A percentile compares a stretch with the other conserved stretches of the same genome.
Conservation (phyloP, 495 filamentous ascomycete species). For the Podospora anserina region DNA sequence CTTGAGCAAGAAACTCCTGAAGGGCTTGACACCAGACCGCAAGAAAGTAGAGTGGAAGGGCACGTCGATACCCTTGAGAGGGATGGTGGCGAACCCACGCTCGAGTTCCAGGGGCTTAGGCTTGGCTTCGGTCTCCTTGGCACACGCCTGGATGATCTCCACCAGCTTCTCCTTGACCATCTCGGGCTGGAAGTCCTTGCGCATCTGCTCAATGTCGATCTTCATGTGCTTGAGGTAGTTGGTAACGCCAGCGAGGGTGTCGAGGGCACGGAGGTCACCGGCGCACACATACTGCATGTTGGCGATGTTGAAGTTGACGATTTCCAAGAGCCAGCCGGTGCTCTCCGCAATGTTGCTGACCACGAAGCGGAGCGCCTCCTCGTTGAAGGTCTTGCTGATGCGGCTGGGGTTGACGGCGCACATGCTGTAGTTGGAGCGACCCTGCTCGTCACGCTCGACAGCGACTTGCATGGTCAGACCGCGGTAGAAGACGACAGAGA, state of each 20-base stretch:
- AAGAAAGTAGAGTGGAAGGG: slow-evolving; percentile 99
- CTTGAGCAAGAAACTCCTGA: slow-evolving; percentile 94
- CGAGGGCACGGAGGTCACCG: slow-evolving; percentile 91
- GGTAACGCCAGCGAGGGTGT: slow-evolving; percentile 85
- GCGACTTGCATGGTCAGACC: slow-evolving; percentile 99
- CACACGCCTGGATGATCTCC: slow-evolving; percentile 75
- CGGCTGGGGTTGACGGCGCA: slow-evolving; percentile 97
- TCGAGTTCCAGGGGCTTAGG: slow-evolving; percentile 82
- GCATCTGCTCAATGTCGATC: slow-evolving; percentile 90
- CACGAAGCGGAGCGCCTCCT: slow-evolving; percentile 91
- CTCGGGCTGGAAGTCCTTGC: slow-evolving; percentile 76
- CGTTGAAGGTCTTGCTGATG: slow-evolving; percentile 96
- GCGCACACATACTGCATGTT: slow-evolving; percentile 99
- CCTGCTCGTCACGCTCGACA: slow-evolving; percentile 89
- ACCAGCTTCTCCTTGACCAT: slow-evolving; percentile 49
- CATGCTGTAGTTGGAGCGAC: slow-evolving; percentile 97
- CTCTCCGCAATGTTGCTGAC: slow-evolving; percentile 88
- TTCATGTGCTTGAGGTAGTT: slow-evolving; percentile 95
- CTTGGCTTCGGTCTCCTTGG: slow-evolving; percentile 81
- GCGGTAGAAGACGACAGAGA: slow-evolving; percentile 98
- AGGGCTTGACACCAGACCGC: slow-evolving; percentile 95
- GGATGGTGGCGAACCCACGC: slow-evolving; percentile 95
- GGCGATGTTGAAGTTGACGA: slow-evolving; percentile 98
- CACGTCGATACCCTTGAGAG: slow-evolving; percentile 93
- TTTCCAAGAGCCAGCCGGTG: slow-evolving; percentile 93